phyloP scores from a whole-genome alignment of 176 grass and related monocot genomes.

The Triticum urartu region DNA sequence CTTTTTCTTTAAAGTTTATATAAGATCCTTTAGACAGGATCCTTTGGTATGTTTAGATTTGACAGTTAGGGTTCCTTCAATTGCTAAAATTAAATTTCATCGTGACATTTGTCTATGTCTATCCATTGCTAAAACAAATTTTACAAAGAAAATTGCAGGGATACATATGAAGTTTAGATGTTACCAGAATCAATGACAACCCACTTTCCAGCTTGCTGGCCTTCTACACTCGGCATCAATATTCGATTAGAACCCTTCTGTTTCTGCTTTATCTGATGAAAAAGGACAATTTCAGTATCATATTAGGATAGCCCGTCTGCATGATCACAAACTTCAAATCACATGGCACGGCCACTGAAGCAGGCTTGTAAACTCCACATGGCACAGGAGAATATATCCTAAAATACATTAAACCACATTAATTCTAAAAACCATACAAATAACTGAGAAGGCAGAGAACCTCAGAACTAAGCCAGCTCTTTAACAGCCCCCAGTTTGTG shows the following conservation, averaged over 20 bases:
- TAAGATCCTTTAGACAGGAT: not conserved
- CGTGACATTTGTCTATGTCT: not conserved
- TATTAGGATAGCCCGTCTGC: not conserved
- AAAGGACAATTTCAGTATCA: not conserved
- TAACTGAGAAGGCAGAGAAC: not conserved
- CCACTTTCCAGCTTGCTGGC: conserved; percentile 86
- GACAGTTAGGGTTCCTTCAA: not conserved
- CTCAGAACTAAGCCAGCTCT: not conserved
- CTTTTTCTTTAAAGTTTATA: not conserved
- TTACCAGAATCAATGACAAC: conserved; percentile 92
- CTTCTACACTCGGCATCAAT: conserved; percentile 89
- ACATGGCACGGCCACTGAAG: not conserved
- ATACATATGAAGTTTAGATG: not conserved
- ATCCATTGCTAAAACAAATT: not conserved
- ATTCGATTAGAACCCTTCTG: conserved; percentile 70
- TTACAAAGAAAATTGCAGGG: conserved; percentile 13
- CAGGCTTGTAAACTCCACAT: not conserved
- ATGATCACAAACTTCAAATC: not conserved
- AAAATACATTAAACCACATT: not conserved
- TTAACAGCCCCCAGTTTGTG: not conserved
- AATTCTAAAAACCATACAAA: not conserved
- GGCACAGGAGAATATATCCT: not conserved
- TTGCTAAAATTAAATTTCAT: not conserved
- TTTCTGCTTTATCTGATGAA: conserved; percentile 79
- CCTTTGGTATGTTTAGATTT: not conserved